phyloP scores from a whole-genome alignment of 2,329 filamentous ascomycete genomes.

The Parastagonospora nodorum region DNA sequence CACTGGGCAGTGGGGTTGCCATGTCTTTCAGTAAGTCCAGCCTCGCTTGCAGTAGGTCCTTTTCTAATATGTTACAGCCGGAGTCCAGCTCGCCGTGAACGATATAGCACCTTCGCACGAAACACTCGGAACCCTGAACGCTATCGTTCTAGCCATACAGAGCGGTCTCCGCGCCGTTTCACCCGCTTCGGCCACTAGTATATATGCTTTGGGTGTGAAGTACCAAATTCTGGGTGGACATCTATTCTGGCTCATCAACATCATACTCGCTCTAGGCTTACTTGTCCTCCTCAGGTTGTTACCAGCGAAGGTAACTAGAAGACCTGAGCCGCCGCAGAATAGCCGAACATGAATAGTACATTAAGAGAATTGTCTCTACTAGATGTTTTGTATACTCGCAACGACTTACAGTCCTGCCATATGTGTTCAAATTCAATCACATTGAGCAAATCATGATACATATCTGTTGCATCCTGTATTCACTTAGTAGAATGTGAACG shows the following conservation, averaged over 20 bases:
- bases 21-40: slow-evolving; percentile 67
- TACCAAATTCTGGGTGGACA: slow-evolving; percentile 68
- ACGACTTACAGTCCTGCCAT: not conserved
- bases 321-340: not conserved
- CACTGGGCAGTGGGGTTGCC: slow-evolving; percentile 65
- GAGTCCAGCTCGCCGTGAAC: slow-evolving; percentile 74
- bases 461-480: not conserved
- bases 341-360: not conserved
- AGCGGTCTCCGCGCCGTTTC: slow-evolving; percentile 68
- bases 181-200: slow-evolving; percentile 67
- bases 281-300: slow-evolving; percentile 20
- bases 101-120: slow-evolving; percentile 70
- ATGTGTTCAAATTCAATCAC: not conserved
- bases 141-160: slow-evolving; percentile 65
- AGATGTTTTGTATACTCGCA: not conserved
- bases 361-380: not conserved
- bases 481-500: too few relatives aligned
- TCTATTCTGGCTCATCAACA: slow-evolving; percentile 66
- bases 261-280: slow-evolving; percentile 34
- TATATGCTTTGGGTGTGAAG: slow-evolving; percentile 71
- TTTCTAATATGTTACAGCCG: slow-evolving; percentile 47
- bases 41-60: not conserved
- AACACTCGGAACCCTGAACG: slow-evolving; percentile 73
- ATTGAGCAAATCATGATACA: not conserved
- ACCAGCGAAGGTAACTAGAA: slow-evolving; percentile 33